These are phyloP conservation scores for Mycena venus DNA, from an alignment of 768 basidiomycete genomes.

Conservation along the genomic window DNA sequence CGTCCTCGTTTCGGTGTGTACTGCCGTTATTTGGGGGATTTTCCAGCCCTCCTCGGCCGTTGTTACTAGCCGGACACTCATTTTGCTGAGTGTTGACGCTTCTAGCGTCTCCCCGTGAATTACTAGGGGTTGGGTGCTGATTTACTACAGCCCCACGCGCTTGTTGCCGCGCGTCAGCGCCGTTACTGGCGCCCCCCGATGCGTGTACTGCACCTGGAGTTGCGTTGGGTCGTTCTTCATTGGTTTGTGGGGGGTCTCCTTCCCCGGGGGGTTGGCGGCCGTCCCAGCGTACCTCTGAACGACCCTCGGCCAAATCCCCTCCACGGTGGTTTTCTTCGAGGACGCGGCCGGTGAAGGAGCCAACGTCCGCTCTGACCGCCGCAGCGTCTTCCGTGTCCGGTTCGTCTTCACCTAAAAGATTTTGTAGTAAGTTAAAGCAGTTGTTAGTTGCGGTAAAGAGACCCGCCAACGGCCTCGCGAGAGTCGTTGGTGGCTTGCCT, in stretches of 20 bases:
- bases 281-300: conserved; percentile 12
- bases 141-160: conserved; percentile 4
- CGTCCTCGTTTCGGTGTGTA: no score
- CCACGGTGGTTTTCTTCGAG: conserved; percentile 1
- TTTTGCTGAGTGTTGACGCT: not conserved
- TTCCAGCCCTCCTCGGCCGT: not conserved
- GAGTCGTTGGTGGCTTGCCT: conserved; percentile 3
- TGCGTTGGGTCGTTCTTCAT: conserved; percentile 11
- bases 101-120: conserved; percentile 12
- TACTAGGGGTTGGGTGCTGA: conserved; percentile 5
- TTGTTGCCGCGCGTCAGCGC: not conserved
- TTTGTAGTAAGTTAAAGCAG: not conserved
- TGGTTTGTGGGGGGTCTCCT: not conserved
- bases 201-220: conserved; percentile 5
- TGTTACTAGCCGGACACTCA: not conserved
- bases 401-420: not conserved
- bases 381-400: not conserved
- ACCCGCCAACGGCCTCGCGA: conserved; percentile 15
- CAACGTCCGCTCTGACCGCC: not conserved
- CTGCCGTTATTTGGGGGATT: no score
- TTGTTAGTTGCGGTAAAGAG: not conserved
- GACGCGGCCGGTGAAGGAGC: conserved; percentile 9
- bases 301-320: not conserved
- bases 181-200: not conserved
- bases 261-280: conserved; percentile 1